Base-by-base conservation (phyloP, 208 protist species). In the Phytomonas serpens region DNA sequence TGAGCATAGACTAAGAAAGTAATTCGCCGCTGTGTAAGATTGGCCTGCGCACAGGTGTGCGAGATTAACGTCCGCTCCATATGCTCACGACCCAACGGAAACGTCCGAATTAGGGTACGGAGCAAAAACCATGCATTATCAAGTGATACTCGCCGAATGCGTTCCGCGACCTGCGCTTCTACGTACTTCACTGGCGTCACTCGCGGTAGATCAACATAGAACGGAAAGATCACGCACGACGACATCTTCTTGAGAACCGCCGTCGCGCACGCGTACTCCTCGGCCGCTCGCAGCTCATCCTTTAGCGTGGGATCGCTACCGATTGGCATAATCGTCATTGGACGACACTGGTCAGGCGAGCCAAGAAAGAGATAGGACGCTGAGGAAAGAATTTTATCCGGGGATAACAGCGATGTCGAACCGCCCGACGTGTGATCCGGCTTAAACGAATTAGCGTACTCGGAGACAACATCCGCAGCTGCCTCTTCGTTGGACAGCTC, bases 41-140 rank as follows among this genome's bases (percentile, higher is more conserved):
- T 92, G 7, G 88, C 90, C 69, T 92, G 90, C 19, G 83, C 81
- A 79, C 90, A 96, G 23, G 88, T 96, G 82, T 96, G 87, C 19
- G 84, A 75, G 31, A 96, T 84, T 19, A 96, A 76, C 38, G 78
- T 79, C 73, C 80, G 81, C 81, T 96, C 88, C 34, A 84, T 90
- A 70, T 89, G 86, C 69, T 81, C 75, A 11, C 86, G 77, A 3
- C 86, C 90, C 6, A 96, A 80, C 23, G 88, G 88, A 64, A 93
- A 96, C 36, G 80, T 89, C 64, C 88, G 78, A 42, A 96, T 92
- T 42, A 96, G 81, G 71, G 87, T 83, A 71, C 88, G 87, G 30
- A 85, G 85, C 38, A 85, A 72, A 71, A 91, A 91, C 86, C 88
- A 93, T 7, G 88, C 86, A 64, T 93, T 87, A 76, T 89, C 85